phyloP scores from a whole-genome alignment of 371 early-diverging fungal genomes.

The Mortierella sp. region DNA sequence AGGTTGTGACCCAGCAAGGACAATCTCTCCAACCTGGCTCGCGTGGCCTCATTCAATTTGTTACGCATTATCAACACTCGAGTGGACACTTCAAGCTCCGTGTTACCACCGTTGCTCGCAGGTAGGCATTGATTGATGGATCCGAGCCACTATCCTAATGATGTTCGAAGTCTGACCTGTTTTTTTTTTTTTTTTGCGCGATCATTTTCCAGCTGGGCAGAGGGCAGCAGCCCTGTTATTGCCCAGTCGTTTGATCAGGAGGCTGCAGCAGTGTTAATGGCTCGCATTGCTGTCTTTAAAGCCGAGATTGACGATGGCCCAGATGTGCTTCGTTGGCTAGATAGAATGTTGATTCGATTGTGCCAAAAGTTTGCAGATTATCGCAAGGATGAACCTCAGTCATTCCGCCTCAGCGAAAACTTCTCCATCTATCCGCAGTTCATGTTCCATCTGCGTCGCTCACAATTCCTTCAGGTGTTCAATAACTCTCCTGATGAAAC shows the following conservation, averaged over 20 bases:
- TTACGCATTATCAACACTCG: conserved; percentile 96
- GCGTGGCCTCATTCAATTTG: conserved; percentile 94
- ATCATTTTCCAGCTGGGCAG: conserved; percentile 76
- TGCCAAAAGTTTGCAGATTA: conserved; percentile 98
- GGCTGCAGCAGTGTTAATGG: conserved; percentile 98
- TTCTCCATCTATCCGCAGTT: conserved; percentile 99
- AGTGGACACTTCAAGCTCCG: conserved; percentile 92
- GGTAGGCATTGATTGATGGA: neutral
- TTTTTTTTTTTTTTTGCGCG: neutral
- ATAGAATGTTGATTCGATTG: conserved; percentile 98
- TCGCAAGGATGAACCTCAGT: conserved; percentile 95
- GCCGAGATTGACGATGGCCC: conserved; percentile 98
- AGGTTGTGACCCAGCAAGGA: conserved; percentile 90
- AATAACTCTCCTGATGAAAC: conserved; percentile 99
- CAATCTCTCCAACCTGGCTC: conserved; percentile 88
- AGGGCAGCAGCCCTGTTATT: conserved; percentile 91
- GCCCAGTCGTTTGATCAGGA: conserved; percentile 98
- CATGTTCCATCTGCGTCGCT: conserved; percentile 99
- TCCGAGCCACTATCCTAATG: neutral
- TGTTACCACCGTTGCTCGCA: conserved; percentile 96
- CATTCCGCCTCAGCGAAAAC: conserved; percentile 93
- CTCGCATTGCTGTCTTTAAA: conserved; percentile 98
- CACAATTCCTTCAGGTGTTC: conserved; percentile 99
- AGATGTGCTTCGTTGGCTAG: conserved; percentile 98
- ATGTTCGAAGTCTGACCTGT: neutral